Evolutionary conservation across 2,329 filamentous ascomycete species (phyloP), one percentile per base, ranked within the genome.

Genomic region (Didymellaceae sp.): DNA sequence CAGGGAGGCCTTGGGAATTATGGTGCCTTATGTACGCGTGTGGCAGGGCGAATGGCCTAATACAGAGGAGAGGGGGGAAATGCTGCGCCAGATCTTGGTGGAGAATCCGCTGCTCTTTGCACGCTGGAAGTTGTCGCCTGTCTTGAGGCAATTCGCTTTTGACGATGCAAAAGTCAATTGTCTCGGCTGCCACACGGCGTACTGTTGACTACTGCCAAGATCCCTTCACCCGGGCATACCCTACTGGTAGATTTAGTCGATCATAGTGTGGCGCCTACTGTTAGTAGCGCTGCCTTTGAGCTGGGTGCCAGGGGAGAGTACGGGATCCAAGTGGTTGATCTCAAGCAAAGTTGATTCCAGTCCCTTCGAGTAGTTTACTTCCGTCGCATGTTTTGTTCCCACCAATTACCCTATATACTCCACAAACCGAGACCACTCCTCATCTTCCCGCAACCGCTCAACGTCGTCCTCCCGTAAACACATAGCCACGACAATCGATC

Each of bases 401-500:
- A 25, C 11, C 24, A 25, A 6, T 25, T 11, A 25, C 11, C 24
- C 24, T 25, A 6, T 11, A 7, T 25, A 7, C 24, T 3, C 24
- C 24, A 25, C 24, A 25, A 25, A 25, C 7, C 24, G 24, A 11
- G 7, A 7, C 24, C 24, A 25, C 24, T 25, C 24, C 11, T 25
- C 24, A 25, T 25, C 24, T 64, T 25, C 11, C 24, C 11, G 24
- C 24, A 25, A 25, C 11, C 24, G 24, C 35, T 14, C 4, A 13
- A 11, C 10, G 11, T 39, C 35, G 21, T 39, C 35, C 2, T 39
- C 22, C 13, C n/a, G 13, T 13, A 39, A n/a, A 17, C 77, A 81
- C 6, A 83, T 43, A 0, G 65, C 75, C 8, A 77, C 72, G 0
- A 70, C 70, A 30, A 83, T 70, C 28, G 77, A 74, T 0, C 81